Evolutionary conservation across 352 stramenopile genomes (phyloP), one percentile per base, ranked within the genome.

Genomic region (Achlya hypogyna): DNA sequence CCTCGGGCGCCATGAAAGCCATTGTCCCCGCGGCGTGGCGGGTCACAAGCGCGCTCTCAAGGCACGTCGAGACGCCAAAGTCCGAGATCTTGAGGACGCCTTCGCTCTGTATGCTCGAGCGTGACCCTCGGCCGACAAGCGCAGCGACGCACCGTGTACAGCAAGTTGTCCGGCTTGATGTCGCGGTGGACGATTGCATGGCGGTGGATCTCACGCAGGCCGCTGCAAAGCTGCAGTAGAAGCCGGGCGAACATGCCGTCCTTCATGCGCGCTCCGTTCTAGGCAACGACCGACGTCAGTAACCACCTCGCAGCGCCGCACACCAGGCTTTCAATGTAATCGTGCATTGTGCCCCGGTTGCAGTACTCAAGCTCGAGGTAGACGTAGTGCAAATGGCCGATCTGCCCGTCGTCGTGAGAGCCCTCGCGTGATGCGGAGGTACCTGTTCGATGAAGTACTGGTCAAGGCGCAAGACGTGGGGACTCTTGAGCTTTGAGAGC

Each of bases 351-450:
- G 4, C 84, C 82, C 23, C 71, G 59, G 53, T 88, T 81, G 59
- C 84, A 93, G 42, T 78, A 91, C 70, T 93, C 84, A 78, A 91
- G 89, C 63, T 88, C 81, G 38, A 93, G 88, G 77, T 91, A 93
- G 20, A 79, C 79, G 71, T 90, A 89, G 51, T 85, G 79, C 31
- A 79, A 74, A 29, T 89, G 81, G 2, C 77, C 82, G n/a, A 93
- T 78, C 45, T 88, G 51, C 14, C 6, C 6, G 29, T 54, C 23
- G 29, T 54, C 23, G 16, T 54, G 6, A 54, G 6, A 6, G 16
- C 34, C 34, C 34, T 14, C 6, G 14, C 25, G 49, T 16, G 49
- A 29, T 6, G 25, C 25, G 6, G 14, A 14, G 14, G 14, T 64
- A 69, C 63, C 34, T 70, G 75, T 54, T 93, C 84, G 45, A 88